Evolutionary conservation across 2,329 filamentous ascomycete species (phyloP).

Genomic region (Fusarium zealandicum): DNA sequence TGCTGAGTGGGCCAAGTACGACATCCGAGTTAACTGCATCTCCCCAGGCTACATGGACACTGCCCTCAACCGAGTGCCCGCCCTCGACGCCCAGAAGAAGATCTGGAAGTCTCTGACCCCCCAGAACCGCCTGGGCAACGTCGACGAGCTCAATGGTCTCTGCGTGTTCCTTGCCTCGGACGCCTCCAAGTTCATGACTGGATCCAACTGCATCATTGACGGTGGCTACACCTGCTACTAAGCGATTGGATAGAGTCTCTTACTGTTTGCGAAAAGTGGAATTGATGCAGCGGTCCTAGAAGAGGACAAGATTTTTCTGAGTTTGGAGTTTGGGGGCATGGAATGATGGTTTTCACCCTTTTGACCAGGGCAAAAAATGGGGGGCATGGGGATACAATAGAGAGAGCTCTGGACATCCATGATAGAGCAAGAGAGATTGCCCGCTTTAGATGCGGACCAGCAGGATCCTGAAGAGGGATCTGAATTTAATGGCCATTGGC

Average conservation of each 20-base stretch:
- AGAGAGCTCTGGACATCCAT: conserved; percentile 32
- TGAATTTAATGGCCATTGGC: conserved; percentile 24
- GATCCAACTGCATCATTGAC: conserved; percentile 75
- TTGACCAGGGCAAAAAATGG: conserved; percentile 11
- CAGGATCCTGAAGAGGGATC: conserved; percentile 21
- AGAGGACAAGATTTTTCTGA: conserved; percentile 23
- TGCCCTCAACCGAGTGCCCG: conserved; percentile 78
- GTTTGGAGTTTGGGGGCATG: conserved; percentile 32
- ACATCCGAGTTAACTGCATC: conserved; percentile 84
- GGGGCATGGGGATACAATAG: conserved; percentile 27
- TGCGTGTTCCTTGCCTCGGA: conserved; percentile 80
- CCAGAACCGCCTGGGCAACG: conserved; percentile 73
- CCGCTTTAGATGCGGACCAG: conserved; percentile 19
- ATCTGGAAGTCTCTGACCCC: conserved; percentile 80
- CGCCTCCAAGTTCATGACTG: conserved; percentile 78
- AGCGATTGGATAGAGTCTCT: conserved; percentile 27
- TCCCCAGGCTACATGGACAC: conserved; percentile 90
- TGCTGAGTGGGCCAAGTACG: conserved; percentile 83
- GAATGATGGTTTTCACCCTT: conserved; percentile 11
- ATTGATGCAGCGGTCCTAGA: conserved; percentile 1
- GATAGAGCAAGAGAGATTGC: conserved; percentile 22
- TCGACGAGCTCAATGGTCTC: conserved; percentile 80
- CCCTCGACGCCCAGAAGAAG: conserved; percentile 81
- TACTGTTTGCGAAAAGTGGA: conserved; percentile 3
- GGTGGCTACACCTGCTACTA: conserved; percentile 72